Evolutionary conservation across 129 eudicot species (phyloP).

Genomic region (Centrapalus pauciflorus): DNA sequence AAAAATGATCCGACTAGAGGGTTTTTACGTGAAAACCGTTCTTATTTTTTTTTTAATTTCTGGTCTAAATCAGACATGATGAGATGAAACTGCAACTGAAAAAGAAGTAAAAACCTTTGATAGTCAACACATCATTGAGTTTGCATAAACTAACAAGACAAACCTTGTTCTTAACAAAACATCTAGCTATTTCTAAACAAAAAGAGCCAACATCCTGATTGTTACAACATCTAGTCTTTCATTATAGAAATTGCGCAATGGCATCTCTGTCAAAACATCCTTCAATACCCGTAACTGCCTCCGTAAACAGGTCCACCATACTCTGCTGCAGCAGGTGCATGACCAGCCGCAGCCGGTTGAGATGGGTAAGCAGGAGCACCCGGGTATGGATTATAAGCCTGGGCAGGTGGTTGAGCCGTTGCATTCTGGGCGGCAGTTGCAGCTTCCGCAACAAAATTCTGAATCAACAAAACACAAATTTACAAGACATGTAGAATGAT

Average conservation of each 20-base stretch:
- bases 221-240: conserved; percentile 20
- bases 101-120: background rate
- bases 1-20: no score
- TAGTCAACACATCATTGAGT: conserved; percentile 1
- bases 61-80: no score
- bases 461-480: conserved; percentile 18
- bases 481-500: background rate
- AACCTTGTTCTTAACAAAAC: conserved; percentile 6
- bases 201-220: background rate
- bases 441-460: conserved; percentile 81
- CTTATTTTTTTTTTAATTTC: no score
- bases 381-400: conserved; percentile 66
- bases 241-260: background rate
- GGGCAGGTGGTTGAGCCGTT: conserved; percentile 43
- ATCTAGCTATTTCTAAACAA: conserved; percentile 18
- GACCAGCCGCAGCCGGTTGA: conserved; percentile 35
- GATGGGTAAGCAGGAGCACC: conserved; percentile 50
- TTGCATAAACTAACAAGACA: background rate
- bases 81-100: background rate
- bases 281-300: conserved; percentile 63
- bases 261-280: conserved; percentile 12
- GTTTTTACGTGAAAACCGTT: no score
- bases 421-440: conserved; percentile 53
- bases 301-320: conserved; percentile 71
- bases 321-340: conserved; percentile 49